Base-by-base conservation (phyloP, 2,329 filamentous ascomycete genomes). In the Phyllosticta citriasiana region DNA sequence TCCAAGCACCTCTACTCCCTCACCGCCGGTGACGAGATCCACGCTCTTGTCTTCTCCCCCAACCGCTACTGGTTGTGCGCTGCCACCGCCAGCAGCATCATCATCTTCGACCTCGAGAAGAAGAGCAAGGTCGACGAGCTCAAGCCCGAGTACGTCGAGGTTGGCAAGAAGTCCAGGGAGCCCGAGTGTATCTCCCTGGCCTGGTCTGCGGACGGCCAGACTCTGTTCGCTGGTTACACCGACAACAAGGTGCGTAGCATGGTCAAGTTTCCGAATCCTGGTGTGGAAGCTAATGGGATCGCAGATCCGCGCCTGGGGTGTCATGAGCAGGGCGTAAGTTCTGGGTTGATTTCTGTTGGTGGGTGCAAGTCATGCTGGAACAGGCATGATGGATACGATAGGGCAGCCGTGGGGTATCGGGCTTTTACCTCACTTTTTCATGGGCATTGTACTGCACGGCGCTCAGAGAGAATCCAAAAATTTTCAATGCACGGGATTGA, bases 61-160 rank as follows among this genome's bases (percentile, higher is more conserved):
- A 99, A 99, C 91, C 89, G 94, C 80, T 99, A 99, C 91, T 99
- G 94, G 94, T 88, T 99, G 72, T 99, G 94, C 86, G 94, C 94
- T 77, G 94, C 94, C 77, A 99, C 94, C 67, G 85, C 91, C 77
- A 90, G 86, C 82, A 91, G 87, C 86, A 97, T 99, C 86, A 97
- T 97, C 86, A 97, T 99, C 86, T 99, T 99, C 83, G 94, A 99
- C 77, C 87, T 99, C 71, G 94, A 99, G 91, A 99, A 99, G 92
- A 99, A 99, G 92, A 95, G 88, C 88, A 97, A 97, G 89, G 93
- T 97, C 76, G 93, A 97, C 74, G 94, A 97, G 87, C 88, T 99
- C 80, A 97, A 96, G 88, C 93, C 93, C 71, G 94, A 99, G 80
- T 96, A 94, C 84, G 84, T 91, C 76, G 85, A 91, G 77, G 88